Evolutionary conservation across 495 filamentous ascomycete species (phyloP), one percentile per base, ranked within the genome.

Genomic region (Penicillium atrosanguineum): DNA sequence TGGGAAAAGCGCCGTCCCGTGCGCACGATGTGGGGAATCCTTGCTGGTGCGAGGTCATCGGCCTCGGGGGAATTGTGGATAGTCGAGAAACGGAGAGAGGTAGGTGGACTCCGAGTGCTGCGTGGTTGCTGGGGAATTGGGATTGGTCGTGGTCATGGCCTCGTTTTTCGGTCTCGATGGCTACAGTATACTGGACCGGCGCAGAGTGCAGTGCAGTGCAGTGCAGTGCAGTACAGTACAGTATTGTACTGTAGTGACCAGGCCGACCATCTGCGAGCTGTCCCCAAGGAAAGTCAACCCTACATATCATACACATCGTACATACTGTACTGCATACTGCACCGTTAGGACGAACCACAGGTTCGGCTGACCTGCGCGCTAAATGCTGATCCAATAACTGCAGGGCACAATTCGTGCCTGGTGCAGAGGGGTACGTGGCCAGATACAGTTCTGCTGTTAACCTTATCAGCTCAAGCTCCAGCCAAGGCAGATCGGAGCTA

Each of bases 1-100:
- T 14, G 36, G 47, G 36, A 7, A 38, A 46, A 37, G 46, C 18
- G 40, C 26, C 31, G 40, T 37, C 45, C 57, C 49, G 53, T 60
- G 57, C 49, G 49, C 45, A 21, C 55, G 43, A 46, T 53, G 56
- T 58, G 56, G 56, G 56, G 56, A 34, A 48, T 48, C 48, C 44
- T 48, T 47, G 44, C 48, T 11, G 37, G 37, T n/a, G 23, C 16
- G 15, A 31, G 28, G 50, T 55, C 23, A 2, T 23, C 23, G 23
- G 23, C 23, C 23, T 23, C 58, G 58, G 58, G 53, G 54, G 50
- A 54, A 61, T 57, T 53, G 58, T 61, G 39, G 39, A 19, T 19
- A 20, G 39, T n/a, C n/a, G 20, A 15, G 7, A 42, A 7, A 6
- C 39, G 16, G 18, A 42, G 11, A 15, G 18, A 18, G 16, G 20